A percentile compares a stretch with the other conserved stretches of the same genome.
Conservation (phyloP, 108 stramenopile species). For the Stephanodiscus triporus region DNA sequence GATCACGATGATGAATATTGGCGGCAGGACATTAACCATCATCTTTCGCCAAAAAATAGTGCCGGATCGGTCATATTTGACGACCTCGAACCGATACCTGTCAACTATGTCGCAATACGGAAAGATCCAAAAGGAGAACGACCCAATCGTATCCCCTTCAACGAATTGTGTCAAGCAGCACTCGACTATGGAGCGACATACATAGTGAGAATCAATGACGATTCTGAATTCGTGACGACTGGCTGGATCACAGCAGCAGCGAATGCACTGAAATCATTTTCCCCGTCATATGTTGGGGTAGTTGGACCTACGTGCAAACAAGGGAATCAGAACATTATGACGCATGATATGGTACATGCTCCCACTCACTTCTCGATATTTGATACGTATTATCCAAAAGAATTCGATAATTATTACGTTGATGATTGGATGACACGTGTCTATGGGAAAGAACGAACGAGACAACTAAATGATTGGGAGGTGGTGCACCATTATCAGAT, state of each 20-base stretch:
- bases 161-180: constrained; percentile 49
- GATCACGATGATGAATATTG: constrained; percentile 49
- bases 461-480: constrained; percentile 45
- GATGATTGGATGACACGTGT: constrained; percentile 72
- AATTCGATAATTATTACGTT: constrained; percentile 62
- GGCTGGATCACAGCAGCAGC: constrained; percentile 48
- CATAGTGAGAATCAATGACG: constrained; percentile 65
- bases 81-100: constrained; percentile 22
- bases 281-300: constrained; percentile 57
- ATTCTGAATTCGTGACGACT: constrained; percentile 43
- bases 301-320: constrained; percentile 55
- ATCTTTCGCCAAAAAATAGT: constrained; percentile 9
- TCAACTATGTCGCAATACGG: constrained; percentile 35
- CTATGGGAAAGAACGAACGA: constrained; percentile 58
- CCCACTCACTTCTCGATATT: constrained; percentile 63
- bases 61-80: neutral
- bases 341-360: constrained; percentile 62
- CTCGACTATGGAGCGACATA: constrained; percentile 55
- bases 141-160: constrained; percentile 50
- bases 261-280: constrained; percentile 24
- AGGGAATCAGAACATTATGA: constrained; percentile 47
- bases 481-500: constrained; percentile 64
- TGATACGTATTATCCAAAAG: constrained; percentile 56
- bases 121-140: constrained; percentile 17
- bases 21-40: constrained; percentile 26